Evolutionary conservation across 805 yeast genomes (phyloP).

Genomic region (Lachancea sp.): DNA sequence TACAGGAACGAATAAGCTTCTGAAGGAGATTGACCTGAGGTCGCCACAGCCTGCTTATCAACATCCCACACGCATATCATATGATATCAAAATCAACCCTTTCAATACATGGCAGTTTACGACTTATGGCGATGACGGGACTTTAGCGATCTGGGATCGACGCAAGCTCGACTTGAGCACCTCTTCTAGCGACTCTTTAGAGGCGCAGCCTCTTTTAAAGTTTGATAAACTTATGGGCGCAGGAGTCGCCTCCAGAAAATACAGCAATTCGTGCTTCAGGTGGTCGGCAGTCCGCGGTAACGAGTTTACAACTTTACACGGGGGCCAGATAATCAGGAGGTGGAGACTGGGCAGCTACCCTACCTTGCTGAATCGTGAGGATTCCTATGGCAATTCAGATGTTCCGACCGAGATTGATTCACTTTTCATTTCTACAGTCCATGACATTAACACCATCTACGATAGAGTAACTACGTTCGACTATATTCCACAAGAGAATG

Average conservation of each 20-base stretch:
- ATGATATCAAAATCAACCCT: slow-evolving; percentile 64
- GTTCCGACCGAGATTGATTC: slow-evolving; percentile 39
- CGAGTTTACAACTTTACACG: slow-evolving; percentile 74
- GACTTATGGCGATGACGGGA: slow-evolving; percentile 76
- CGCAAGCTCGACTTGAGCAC: slow-evolving; percentile 43
- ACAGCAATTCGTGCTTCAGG: slow-evolving; percentile 58
- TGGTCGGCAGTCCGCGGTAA: slow-evolving; percentile 59
- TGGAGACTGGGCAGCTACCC: slow-evolving; percentile 70
- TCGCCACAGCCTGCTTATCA: slow-evolving; percentile 60
- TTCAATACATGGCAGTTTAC: slow-evolving; percentile 61
- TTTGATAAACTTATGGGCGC: slow-evolving; percentile 53
- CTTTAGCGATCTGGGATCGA: slow-evolving; percentile 77
- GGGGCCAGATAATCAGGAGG: slow-evolving; percentile 69
- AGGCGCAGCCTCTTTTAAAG: slow-evolving; percentile 51
- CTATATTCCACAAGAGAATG: slow-evolving; percentile 55
- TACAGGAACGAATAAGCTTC: slow-evolving; percentile 68
- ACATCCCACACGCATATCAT: slow-evolving; percentile 66
- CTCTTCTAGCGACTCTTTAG: slow-evolving; percentile 22
- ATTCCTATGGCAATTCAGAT: slow-evolving; percentile 7
- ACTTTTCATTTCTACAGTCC: slow-evolving; percentile 67
- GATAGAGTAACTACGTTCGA: slow-evolving; percentile 84
- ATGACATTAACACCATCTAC: slow-evolving; percentile 66
- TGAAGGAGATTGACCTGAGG: slow-evolving; percentile 74
- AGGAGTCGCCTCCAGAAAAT: slow-evolving; percentile 53
- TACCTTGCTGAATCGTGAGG: slow-evolving; percentile 14